A percentile compares a stretch with the other conserved stretches of the same genome.
Evolutionary conservation across 805 yeast species (phyloP).

Genomic region (Kregervanrija delftensis): DNA sequence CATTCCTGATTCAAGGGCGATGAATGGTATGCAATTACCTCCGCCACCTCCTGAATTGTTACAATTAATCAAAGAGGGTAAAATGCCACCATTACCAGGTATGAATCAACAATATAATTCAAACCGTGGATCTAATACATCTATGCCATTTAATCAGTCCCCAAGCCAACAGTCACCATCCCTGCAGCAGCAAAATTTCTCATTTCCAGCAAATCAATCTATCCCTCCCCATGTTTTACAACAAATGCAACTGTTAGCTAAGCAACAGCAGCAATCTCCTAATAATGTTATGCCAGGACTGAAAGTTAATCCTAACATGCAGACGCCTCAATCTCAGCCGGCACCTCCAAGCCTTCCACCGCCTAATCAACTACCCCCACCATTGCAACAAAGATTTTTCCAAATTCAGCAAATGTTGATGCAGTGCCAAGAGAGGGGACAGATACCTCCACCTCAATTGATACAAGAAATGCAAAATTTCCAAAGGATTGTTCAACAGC

Average conservation of each 20-base stretch:
- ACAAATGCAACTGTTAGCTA: background rate
- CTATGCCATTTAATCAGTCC: no score
- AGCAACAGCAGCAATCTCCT: background rate
- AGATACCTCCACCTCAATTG: conserved; percentile 13
- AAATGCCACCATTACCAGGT: conserved; percentile 21
- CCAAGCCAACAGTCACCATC: no score
- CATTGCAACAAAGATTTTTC: conserved; percentile 6
- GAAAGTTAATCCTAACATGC: background rate
- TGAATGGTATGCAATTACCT: conserved; percentile 7
- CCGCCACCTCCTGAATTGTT: conserved; percentile 26
- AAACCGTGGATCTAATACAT: no score
- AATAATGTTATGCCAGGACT: background rate
- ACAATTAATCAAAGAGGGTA: conserved; percentile 22
- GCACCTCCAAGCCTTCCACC: conserved; percentile 7
- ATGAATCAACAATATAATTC: no score
- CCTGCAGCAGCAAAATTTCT: no score
- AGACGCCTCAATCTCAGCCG: conserved; percentile 2
- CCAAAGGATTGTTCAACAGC: conserved; percentile 7
- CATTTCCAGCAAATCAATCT: no score
- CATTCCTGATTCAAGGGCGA: background rate
- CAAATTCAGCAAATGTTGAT: conserved; percentile 8
- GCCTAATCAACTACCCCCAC: conserved; percentile 13
- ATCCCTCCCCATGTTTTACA: no score
- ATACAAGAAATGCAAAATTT: conserved; percentile 11
- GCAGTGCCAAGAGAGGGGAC: conserved; percentile 11